Evolutionary conservation across 768 basidiomycete species (phyloP).

Genomic region (Chlorophyllum brunneum): DNA sequence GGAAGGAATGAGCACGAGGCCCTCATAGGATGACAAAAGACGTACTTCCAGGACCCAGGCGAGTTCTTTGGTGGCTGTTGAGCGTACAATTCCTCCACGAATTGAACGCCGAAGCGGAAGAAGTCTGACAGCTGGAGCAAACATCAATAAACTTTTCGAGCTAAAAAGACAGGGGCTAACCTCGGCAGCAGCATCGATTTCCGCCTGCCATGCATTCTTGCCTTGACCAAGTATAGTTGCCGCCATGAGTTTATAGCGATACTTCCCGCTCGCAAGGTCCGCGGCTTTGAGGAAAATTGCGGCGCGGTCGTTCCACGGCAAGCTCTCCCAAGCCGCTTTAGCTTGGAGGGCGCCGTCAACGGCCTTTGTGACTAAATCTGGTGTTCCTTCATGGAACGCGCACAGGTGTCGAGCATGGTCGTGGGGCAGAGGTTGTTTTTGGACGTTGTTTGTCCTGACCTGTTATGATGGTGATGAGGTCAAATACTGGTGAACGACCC

Average conservation of each 20-base stretch:
- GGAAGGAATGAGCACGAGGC: not conserved
- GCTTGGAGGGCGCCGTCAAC: conserved; percentile 87
- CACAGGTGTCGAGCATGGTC: conserved; percentile 81
- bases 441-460: conserved; percentile 78
- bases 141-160: not conserved
- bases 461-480: conserved; percentile 23
- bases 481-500: conserved; percentile 5
- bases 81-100: conserved; percentile 90
- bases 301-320: conserved; percentile 97
- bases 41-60: conserved; percentile 91
- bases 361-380: conserved; percentile 67
- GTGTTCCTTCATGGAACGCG: conserved; percentile 85
- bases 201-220: conserved; percentile 99
- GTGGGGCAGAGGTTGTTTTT: conserved; percentile 81
- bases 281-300: conserved; percentile 99
- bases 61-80: conserved; percentile 89
- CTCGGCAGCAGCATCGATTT: conserved; percentile 99
- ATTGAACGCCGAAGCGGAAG: conserved; percentile 95
- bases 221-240: conserved; percentile 98
- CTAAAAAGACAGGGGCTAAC: conserved; percentile 34
- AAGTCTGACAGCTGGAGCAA: conserved; percentile 74
- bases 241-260: conserved; percentile 91
- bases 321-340: conserved; percentile 84
- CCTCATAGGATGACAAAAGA: conserved; percentile 13
- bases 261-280: conserved; percentile 93